These are phyloP conservation scores for Chloropicon primus DNA, from an alignment of 139 green algal genomes.

Conservation along the genomic window DNA sequence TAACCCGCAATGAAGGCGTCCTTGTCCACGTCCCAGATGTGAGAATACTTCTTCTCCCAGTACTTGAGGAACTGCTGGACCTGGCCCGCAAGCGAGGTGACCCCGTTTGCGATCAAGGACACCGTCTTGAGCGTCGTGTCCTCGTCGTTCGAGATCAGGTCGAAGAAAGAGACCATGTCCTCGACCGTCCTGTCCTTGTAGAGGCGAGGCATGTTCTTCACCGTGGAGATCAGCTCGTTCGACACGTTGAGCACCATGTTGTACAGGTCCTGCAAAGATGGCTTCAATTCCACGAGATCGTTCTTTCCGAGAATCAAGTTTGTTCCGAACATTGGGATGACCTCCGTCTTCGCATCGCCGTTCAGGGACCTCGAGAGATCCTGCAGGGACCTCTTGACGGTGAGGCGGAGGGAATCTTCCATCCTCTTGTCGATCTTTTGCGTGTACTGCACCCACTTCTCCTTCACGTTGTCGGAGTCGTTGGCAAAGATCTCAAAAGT, in stretches of 20 bases:
- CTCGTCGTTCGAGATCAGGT: slow-evolving; percentile 56
- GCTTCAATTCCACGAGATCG: slow-evolving; percentile 50
- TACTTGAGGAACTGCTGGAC: slow-evolving; percentile 53
- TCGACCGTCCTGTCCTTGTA: neutral
- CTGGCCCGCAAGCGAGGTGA: slow-evolving; percentile 65
- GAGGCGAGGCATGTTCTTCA: slow-evolving; percentile 28
- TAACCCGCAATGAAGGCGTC: slow-evolving; percentile 72
- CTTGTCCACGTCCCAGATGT: slow-evolving; percentile 76
- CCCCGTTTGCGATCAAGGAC: slow-evolving; percentile 54
- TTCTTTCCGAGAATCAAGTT: slow-evolving; percentile 36
- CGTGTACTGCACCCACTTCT: slow-evolving; percentile 66
- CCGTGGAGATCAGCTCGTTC: slow-evolving; percentile 49
- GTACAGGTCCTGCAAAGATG: slow-evolving; percentile 59
- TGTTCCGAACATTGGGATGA: slow-evolving; percentile 60
- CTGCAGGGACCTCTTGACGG: slow-evolving; percentile 59
- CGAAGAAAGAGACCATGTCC: neutral
- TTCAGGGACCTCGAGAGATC: slow-evolving; percentile 67
- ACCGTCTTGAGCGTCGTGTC: slow-evolving; percentile 62
- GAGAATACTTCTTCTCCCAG: slow-evolving; percentile 84
- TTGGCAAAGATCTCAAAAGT: slow-evolving; percentile 54
- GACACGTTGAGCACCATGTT: slow-evolving; percentile 59
- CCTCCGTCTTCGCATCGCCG: slow-evolving; percentile 57
- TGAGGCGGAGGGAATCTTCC: slow-evolving; percentile 57
- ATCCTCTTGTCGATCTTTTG: slow-evolving; percentile 63
- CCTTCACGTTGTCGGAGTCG: slow-evolving; percentile 71